These are phyloP conservation scores for Camelina laxa DNA, from an alignment of 345 rosid genomes.

Conservation along the genomic window DNA sequence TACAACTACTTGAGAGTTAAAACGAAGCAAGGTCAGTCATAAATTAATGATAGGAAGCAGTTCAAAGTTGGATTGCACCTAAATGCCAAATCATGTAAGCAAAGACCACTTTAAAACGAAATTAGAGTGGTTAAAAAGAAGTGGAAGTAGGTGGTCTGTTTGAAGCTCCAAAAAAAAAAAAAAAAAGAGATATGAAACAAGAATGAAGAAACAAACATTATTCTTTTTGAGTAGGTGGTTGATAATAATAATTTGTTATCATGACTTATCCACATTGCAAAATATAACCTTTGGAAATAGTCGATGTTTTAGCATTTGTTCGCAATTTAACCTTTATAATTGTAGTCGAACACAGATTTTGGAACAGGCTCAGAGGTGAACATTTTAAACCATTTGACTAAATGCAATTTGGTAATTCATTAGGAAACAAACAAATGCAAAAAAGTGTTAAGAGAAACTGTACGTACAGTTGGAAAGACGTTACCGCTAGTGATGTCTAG, in stretches of 20 bases:
- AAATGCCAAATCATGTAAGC: conserved; percentile 7
- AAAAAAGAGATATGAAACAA: too few relatives aligned
- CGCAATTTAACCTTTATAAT: neutral
- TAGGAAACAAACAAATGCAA: neutral
- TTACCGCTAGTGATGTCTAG: neutral
- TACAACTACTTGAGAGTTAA: conserved; percentile 36
- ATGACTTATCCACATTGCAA: neutral
- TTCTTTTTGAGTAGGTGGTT: neutral
- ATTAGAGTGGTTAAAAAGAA: neutral
- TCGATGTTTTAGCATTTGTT: neutral
- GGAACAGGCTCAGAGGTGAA: too few relatives aligned
- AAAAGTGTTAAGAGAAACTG: neutral
- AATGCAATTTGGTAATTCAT: neutral
- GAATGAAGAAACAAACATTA: neutral
- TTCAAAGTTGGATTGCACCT: conserved; percentile 18
- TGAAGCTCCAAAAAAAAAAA: too few relatives aligned
- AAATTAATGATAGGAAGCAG: neutral
- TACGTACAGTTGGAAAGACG: neutral
- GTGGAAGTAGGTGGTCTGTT: conserved; percentile 16
- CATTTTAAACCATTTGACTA: too few relatives aligned
- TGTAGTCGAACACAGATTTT: too few relatives aligned
- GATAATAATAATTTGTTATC: neutral
- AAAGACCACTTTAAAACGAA: neutral
- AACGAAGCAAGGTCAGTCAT: conserved; percentile 24
- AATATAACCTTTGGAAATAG: neutral